Conservation (phyloP, 2,329 filamentous ascomycete species). For the Penicillium sp. region DNA sequence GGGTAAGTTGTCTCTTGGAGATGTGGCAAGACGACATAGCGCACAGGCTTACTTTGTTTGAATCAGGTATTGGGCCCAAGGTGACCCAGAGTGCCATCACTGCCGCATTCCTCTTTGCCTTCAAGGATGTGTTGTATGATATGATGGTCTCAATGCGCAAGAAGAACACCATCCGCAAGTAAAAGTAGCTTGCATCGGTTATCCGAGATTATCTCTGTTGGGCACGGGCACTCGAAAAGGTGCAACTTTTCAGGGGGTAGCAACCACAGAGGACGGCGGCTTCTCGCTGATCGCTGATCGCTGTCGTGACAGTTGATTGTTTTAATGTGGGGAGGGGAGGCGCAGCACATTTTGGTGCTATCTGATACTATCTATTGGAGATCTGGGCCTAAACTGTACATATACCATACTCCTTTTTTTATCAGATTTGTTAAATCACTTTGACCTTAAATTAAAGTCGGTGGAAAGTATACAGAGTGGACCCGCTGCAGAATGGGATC, state of each 20-base stretch:
- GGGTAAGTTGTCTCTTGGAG: conserved; percentile 56
- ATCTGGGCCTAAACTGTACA: background rate
- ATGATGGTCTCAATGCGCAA: conserved; percentile 38
- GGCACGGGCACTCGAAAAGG: background rate
- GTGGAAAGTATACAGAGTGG: too few relatives aligned
- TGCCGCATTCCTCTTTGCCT: conserved; percentile 92
- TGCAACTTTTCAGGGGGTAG: background rate
- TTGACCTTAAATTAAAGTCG: background rate
- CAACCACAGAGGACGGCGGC: background rate
- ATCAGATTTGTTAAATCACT: background rate
- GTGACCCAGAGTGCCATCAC: conserved; percentile 96
- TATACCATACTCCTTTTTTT: conserved; percentile 2
- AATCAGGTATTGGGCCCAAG: conserved; percentile 93
- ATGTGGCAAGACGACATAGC: background rate
- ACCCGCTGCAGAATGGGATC: background rate
- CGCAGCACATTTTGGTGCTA: background rate
- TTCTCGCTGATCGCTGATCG: background rate
- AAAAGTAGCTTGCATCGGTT: conserved; percentile 6
- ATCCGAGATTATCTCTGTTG: background rate
- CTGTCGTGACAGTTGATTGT: background rate
- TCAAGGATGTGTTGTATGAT: conserved; percentile 95
- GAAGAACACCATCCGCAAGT: conserved; percentile 32
- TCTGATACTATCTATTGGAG: background rate
- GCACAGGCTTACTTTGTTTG: background rate
- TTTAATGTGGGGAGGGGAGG: too few relatives aligned